Evolutionary conservation across 306 rosid genomes (phyloP), one percentile per base, ranked within the genome.

Genomic region (Luffa acutangula): DNA sequence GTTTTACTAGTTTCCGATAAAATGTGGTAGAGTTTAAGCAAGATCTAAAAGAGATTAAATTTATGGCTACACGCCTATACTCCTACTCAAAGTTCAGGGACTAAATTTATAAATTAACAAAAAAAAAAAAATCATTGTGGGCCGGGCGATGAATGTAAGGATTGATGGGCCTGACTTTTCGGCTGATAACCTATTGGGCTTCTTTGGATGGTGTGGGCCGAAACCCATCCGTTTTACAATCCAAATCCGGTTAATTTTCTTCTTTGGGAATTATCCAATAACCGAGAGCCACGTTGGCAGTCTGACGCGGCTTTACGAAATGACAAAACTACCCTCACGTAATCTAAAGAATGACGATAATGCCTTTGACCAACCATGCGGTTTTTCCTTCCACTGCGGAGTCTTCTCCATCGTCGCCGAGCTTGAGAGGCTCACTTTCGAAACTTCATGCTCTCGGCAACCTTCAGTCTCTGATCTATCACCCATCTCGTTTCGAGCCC

Each of bases 361-460:
- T 54, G 7, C 80, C 80, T 57, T 76, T 12, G 39, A 57, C 20
- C 11, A 7, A 21, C 80, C 46, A 41, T 75, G 15, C 33, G 60
- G 25, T 54, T 54, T 42, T 41, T 71, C 60, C 33, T 65, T 31
- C 43, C 52, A 51, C 59, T 48, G 18, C 52, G 53, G 53, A 49
- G 75, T 70, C 81, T 78, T 85, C 83, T 66, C 83, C 72, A 76
- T 56, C 7, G 64, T 54, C 78, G 67, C 33, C 34, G 31, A 67
- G 65, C 58, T 6, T 1, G 76, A 72, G 43, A 21, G 66, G 51
- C 63, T 64, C 58, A 33, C 45, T 18, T 53, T 9, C 54, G 6
- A 49, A 81, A 57, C 17, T 36, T 37, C 51, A 57, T 31, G 6
- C 42, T 48, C 77, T 45, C 76, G 25, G 43, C 36, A 74, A 72